A percentile compares a stretch with the other conserved stretches of the same genome.
These are phyloP conservation scores for Tylopilus sp. DNA, from an alignment of 768 basidiomycete genomes.

Conservation along the genomic window DNA sequence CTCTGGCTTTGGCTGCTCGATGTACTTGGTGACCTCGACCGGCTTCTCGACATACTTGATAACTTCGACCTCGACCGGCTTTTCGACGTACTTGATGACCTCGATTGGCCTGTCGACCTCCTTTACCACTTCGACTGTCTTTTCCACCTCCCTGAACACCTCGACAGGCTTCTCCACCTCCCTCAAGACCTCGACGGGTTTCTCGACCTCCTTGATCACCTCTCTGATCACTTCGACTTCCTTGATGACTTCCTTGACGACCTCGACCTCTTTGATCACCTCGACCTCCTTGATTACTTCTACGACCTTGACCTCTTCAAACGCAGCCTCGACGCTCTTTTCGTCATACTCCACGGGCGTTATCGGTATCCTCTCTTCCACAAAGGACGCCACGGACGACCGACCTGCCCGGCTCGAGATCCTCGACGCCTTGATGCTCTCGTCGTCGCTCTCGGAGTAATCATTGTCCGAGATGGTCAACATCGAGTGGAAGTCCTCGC, in stretches of 20 bases:
- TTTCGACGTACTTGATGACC: slow-evolving; percentile 31
- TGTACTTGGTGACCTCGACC: slow-evolving; percentile 20
- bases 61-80: slow-evolving; percentile 26
- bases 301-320: slow-evolving; percentile 31
- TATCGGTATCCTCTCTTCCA: slow-evolving; percentile 6
- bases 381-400: slow-evolving; percentile 25
- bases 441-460: slow-evolving; percentile 56
- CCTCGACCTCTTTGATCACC: slow-evolving; percentile 26
- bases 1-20: slow-evolving; percentile 54
- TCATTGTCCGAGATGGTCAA: slow-evolving; percentile 68
- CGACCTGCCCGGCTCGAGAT: slow-evolving; percentile 33
- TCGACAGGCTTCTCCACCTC: slow-evolving; percentile 24
- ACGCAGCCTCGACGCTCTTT: slow-evolving; percentile 34
- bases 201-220: slow-evolving; percentile 25
- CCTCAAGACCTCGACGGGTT: slow-evolving; percentile 14
- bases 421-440: slow-evolving; percentile 71
- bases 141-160: slow-evolving; percentile 25
- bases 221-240: slow-evolving; percentile 37
- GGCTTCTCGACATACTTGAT: slow-evolving; percentile 35
- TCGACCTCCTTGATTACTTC: slow-evolving; percentile 32
- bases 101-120: slow-evolving; percentile 34
- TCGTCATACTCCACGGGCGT: slow-evolving; percentile 50
- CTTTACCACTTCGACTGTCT: slow-evolving; percentile 20
- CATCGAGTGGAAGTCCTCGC: slow-evolving; percentile 75
- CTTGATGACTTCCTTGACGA: slow-evolving; percentile 27